phyloP scores from a whole-genome alignment of 345 rosid genomes.

The Eucalyptus regnans region DNA sequence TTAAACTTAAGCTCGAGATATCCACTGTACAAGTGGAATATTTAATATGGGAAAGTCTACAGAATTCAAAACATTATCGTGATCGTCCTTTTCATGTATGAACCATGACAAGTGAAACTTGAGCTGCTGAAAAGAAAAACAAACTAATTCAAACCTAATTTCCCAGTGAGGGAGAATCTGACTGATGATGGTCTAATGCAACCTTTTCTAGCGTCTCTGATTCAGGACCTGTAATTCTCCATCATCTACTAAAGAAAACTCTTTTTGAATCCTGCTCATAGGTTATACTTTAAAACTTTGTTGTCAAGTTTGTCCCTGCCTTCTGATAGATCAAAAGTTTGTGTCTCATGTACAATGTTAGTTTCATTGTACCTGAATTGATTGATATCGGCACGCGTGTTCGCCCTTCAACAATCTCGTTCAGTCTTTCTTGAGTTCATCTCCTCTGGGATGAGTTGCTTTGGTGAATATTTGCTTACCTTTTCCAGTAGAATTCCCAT shows the following conservation, averaged over 20 bases:
- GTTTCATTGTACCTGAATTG: not conserved
- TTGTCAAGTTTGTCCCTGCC: not conserved
- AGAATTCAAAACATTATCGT: not conserved
- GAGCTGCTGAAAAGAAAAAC: not conserved
- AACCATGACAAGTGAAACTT: not conserved
- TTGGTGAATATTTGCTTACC: not conserved
- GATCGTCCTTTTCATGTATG: not conserved
- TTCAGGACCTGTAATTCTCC: not conserved
- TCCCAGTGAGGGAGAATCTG: not conserved
- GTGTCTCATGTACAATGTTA: not conserved
- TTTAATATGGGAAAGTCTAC: not conserved
- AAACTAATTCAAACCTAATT: not conserved
- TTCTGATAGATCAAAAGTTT: not conserved
- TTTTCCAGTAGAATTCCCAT: not conserved
- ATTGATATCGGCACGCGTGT: too few relatives aligned
- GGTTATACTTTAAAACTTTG: not conserved
- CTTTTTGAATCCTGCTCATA: not conserved
- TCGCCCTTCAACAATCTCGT: too few relatives aligned
- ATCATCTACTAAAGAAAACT: not conserved
- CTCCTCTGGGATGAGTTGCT: not conserved
- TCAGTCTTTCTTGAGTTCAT: too few relatives aligned
- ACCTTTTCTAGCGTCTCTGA: not conserved
- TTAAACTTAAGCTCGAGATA: rapidly evolving
- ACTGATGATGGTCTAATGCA: not conserved
- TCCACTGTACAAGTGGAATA: not conserved